Base-by-base conservation (phyloP, 2,329 filamentous ascomycete genomes). In the Talaromyces sp. region DNA sequence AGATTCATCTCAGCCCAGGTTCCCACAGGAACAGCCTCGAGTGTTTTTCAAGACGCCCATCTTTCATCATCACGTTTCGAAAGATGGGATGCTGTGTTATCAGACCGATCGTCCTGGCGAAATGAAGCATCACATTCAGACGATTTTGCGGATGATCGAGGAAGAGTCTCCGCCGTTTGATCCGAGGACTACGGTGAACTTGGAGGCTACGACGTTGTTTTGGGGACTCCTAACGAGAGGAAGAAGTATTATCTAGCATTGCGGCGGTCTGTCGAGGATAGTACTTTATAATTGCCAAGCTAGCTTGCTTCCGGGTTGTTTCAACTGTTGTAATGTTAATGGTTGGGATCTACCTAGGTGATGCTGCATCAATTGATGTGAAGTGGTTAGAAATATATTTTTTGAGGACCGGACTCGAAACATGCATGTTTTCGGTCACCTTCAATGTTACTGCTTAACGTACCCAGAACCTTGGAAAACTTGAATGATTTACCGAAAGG, bases 111-210 rank as follows among this genome's bases (percentile, higher is more conserved):
- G 86, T 58, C 79, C 83, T 5, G 93, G 97, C 67, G 93, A 97
- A 71, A 87, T 94, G 71, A 87, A 86, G 67, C 88, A 89, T 2
- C 94, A 98, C 70, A 89, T 99, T 51, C 89, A 96, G 64, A 91
- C 90, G 4, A 90, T 98, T 64, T 87, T 97, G 68, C 84, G 86
- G 6, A 85, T 89, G 0, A 82, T 98, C n/a, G 93, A 97, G 73
- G 93, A 98, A 64, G 92, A 96, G 67, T 85, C 88, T 1, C 92
- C 93, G 0, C 89, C 91, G 0, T 98, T 96, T 73, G 95, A 99
- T 74, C 95, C 95, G 0, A 86, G 94, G 54, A 93, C 91, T 11
- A 86, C 92, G 36, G 92, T 98, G 43, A 90, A 97, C 69, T 90
- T 89, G 0, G 93, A 97, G 72, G 93, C 93, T 1, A 89, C 91